Evolutionary conservation across 2,329 filamentous ascomycete species (phyloP).

Genomic region (Aureobasidium sp.): DNA sequence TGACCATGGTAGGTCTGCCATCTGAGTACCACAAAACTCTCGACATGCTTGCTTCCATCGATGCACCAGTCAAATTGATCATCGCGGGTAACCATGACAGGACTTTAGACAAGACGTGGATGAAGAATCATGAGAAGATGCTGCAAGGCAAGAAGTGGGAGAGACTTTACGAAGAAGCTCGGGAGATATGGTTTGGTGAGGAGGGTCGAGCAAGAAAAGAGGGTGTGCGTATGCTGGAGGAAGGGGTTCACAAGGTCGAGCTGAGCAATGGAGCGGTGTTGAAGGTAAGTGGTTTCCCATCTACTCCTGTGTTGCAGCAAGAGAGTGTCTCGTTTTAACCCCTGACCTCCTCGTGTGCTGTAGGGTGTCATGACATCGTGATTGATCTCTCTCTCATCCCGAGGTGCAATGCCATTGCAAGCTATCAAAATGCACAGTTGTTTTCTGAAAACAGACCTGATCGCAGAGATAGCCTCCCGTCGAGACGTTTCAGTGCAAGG

Average conservation of each 20-base stretch:
- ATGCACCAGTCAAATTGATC: constrained; percentile 53
- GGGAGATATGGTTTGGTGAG: constrained; percentile 42
- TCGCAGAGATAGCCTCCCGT: too few relatives aligned
- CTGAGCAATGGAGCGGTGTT: constrained; percentile 45
- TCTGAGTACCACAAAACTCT: constrained; percentile 44
- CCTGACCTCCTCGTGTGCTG: too few relatives aligned
- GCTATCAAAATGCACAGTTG: too few relatives aligned
- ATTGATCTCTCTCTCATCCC: too few relatives aligned
- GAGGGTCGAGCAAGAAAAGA: constrained; percentile 20
- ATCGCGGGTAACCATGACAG: constrained; percentile 60
- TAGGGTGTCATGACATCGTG: too few relatives aligned
- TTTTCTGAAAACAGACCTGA: too few relatives aligned
- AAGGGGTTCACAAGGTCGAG: constrained; percentile 43
- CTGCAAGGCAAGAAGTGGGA: constrained; percentile 19
- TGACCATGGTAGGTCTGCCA: constrained; percentile 46
- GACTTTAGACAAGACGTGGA: constrained; percentile 45
- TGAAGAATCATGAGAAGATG: constrained; percentile 8
- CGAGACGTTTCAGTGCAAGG: too few relatives aligned
- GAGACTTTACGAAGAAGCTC: constrained; percentile 23
- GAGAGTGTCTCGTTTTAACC: background rate
- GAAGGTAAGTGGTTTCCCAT: constrained; percentile 22
- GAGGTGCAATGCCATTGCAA: too few relatives aligned
- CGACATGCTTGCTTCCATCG: constrained; percentile 40
- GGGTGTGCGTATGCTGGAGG: constrained; percentile 36
- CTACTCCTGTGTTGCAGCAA: background rate